Evolutionary conservation across 2,329 filamentous ascomycete genomes (phyloP).

Genomic region (Thielaviopsis ethacetica): DNA sequence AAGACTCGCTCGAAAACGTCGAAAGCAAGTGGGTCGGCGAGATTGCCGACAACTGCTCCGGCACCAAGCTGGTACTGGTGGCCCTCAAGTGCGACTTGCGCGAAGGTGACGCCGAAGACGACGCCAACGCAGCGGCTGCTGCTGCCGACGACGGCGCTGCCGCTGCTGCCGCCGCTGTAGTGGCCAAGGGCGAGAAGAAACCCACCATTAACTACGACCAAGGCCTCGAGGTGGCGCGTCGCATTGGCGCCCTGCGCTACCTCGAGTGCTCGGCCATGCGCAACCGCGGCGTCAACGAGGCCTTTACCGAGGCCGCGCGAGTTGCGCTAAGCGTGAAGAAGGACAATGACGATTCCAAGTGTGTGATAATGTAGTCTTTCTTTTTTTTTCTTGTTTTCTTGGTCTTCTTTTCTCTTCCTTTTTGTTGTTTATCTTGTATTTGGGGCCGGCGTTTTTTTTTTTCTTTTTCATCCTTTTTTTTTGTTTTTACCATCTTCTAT

Average conservation of each 20-base stretch:
- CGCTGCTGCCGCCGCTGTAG: slow-evolving; percentile 15
- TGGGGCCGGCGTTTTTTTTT: neutral
- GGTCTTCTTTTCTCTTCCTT: neutral
- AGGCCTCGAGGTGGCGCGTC: slow-evolving; percentile 76
- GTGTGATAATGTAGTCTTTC: slow-evolving; percentile 37
- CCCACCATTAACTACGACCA: slow-evolving; percentile 79
- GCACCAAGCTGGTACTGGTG: slow-evolving; percentile 85
- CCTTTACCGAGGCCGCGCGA: slow-evolving; percentile 91
- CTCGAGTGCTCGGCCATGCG: slow-evolving; percentile 97
- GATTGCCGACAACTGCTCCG: slow-evolving; percentile 93
- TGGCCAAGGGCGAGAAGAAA: slow-evolving; percentile 37
- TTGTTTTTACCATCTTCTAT: neutral
- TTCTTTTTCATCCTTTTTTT: neutral
- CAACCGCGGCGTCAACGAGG: slow-evolving; percentile 95
- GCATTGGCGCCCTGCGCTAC: slow-evolving; percentile 85
- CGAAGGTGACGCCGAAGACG: slow-evolving; percentile 57
- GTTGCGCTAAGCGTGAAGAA: slow-evolving; percentile 67
- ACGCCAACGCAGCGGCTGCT: slow-evolving; percentile 19
- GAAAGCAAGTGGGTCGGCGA: slow-evolving; percentile 97
- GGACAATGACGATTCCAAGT: slow-evolving; percentile 45
- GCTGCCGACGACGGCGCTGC: slow-evolving; percentile 20
- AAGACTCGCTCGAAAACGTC: slow-evolving; percentile 93
- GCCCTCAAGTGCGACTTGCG: slow-evolving; percentile 94
- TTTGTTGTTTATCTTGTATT: neutral
- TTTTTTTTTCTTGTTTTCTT: slow-evolving; percentile 1